Evolutionary conservation across 495 filamentous ascomycete genomes (phyloP), one percentile per base, ranked within the genome.

Genomic region (Chaetomidium leptoderma): DNA sequence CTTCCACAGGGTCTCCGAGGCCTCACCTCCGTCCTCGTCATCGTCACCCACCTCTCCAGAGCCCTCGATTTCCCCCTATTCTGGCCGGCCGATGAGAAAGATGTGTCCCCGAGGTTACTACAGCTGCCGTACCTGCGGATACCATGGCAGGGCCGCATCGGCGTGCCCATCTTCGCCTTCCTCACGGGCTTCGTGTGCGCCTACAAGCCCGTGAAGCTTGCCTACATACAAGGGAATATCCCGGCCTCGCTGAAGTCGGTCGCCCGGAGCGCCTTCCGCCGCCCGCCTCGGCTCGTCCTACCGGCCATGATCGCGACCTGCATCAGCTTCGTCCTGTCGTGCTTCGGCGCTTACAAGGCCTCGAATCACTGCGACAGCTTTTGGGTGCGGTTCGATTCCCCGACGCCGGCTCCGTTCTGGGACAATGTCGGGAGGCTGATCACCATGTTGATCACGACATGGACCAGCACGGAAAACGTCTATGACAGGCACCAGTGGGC

Each of bases 401-500:
- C 77, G 75, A 36, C 68, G 44, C 26, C 63, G 39, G 29, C 63
- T 8, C 64, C 71, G 26, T 63, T 78, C 24, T 60, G 65, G 8
- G 24, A 67, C 10, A 72, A 74, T 17, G 48, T 77, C 10, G 53
- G 55, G 37, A 35, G 60, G 19, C 64, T 85, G 45, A 72, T 80
- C 47, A 64, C 69, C 32, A 78, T 76, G 52, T 71, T 81, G 46
- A 63, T 82, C 8, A 74, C 73, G 33, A 81, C 78, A 9, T 87
- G 84, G 84, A 81, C 81, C 10, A 79, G 70, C 33, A 78, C 76
- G 6, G 80, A 77, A 60, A 84, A 83, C 70, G 66, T 72, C 6
- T 87, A 81, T 57, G 84, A 87, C 61, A 73, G 79, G 27, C 82
- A 86, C 52, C 83, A 86, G 65, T 87, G 84, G 84, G 82, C 84